Percentiles rank a stretch among this genome's conserved stretches.
phyloP scores from a whole-genome alignment of 176 grass and related monocot genomes.

The Sorghum bicolor region Sorghum_bicolor_NCBIv3 NC_012879.2:52718001-52718500 shows the following conservation, averaged over 20 bases:
- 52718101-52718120: slow-evolving; percentile 32
- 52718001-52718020: slow-evolving; percentile 20
- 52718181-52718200: slow-evolving; percentile 35
- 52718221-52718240: slow-evolving; percentile 3
- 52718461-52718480: slow-evolving; percentile 24
- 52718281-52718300: background rate
- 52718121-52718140: slow-evolving; percentile 47
- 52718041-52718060: slow-evolving; percentile 5
- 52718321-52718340: background rate
- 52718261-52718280: background rate
- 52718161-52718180: slow-evolving; percentile 24
- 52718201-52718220: background rate
- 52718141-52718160: slow-evolving; percentile 4
- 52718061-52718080: slow-evolving; percentile 22
- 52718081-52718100: slow-evolving; percentile 37
- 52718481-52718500: background rate
- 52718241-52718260: background rate
- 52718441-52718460: background rate
- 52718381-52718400: background rate
- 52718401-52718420: background rate
- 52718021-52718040: slow-evolving; percentile 32
- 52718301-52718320: background rate
- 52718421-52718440: background rate
- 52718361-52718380: background rate
- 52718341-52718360: background rate